Percentiles rank a stretch among this genome's conserved stretches.
These are phyloP conservation scores for Xylariaceae sp. DNA, from an alignment of 2,329 filamentous ascomycete species.

Conservation along the genomic window DNA sequence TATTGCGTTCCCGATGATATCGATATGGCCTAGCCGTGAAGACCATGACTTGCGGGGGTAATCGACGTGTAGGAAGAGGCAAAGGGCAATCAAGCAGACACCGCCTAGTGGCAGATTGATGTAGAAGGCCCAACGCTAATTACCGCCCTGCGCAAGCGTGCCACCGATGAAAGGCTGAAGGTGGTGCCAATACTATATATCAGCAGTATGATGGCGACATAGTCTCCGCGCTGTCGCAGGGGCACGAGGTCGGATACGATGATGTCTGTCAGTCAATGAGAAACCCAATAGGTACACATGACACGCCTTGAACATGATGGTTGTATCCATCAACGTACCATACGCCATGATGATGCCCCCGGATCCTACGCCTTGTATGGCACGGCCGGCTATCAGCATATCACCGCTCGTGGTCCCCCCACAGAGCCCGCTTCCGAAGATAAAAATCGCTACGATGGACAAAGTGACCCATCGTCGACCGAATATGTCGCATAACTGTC, in stretches of 20 bases:
- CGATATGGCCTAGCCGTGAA: background rate
- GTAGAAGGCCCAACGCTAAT: background rate
- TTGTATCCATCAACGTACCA: background rate
- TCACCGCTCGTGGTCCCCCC: background rate
- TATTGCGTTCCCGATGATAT: background rate
- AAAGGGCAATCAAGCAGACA: background rate
- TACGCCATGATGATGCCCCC: background rate
- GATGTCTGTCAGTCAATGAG: background rate
- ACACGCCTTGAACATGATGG: too few relatives aligned
- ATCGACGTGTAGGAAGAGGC: background rate
- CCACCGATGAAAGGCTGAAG: slow-evolving; percentile 2
- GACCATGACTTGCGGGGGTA: too few relatives aligned
- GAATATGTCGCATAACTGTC: slow-evolving; percentile 40
- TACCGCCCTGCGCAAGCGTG: background rate
- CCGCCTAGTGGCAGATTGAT: background rate
- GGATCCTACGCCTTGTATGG: slow-evolving; percentile 1
- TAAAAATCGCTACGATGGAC: background rate
- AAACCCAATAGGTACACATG: background rate
- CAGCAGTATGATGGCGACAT: background rate
- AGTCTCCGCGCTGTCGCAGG: background rate
- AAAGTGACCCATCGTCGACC: slow-evolving; percentile 16
- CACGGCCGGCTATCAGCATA: slow-evolving; percentile 1
- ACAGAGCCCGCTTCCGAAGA: slow-evolving; percentile 1
- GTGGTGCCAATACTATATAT: background rate
- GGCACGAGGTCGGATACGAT: slow-evolving; percentile 2